A percentile compares a stretch with the other conserved stretches of the same genome.
Conservation (phyloP, 768 basidiomycete species). For the Lepiota brunneoincarnata region DNA sequence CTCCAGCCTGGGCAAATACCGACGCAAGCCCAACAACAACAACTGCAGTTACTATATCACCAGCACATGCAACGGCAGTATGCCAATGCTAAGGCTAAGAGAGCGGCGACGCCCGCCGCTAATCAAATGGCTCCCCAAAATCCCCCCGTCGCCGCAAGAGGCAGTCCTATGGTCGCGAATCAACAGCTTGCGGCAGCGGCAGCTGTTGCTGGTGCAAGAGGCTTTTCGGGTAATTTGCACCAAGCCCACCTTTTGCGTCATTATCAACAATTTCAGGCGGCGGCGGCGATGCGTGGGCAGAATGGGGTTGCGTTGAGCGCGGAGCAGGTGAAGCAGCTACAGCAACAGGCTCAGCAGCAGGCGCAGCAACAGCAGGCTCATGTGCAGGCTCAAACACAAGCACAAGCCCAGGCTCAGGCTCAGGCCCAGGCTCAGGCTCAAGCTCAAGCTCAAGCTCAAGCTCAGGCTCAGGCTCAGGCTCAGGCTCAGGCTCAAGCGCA, state of each 20-base stretch:
- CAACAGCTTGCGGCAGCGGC: conserved; percentile 17
- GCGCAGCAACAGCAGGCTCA: background rate
- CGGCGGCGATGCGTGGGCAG: background rate
- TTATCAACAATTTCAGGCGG: background rate
- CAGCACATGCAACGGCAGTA: conserved; percentile 12
- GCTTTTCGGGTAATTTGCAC: background rate
- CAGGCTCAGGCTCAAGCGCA: conserved; percentile 18
- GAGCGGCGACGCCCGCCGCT: background rate
- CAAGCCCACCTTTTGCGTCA: background rate
- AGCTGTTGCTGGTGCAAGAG: conserved; percentile 12
- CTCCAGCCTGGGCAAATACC: conserved; percentile 18
- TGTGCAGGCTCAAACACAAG: background rate
- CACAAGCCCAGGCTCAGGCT: no score
- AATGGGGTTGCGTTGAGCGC: background rate
- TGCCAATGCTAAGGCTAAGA: background rate
- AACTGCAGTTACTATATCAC: conserved; percentile 13
- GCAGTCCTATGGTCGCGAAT: background rate
- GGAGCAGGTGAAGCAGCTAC: conserved; percentile 2
- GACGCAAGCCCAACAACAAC: conserved; percentile 13
- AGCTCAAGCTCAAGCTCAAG: background rate
- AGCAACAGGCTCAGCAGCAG: conserved; percentile 2
- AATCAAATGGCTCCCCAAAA: background rate
- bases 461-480: conserved; percentile 15
- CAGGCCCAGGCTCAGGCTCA: background rate
- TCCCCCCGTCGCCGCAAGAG: background rate